These are phyloP conservation scores for Rubroshorea leprosula DNA, from an alignment of 345 rosid genomes.

Conservation along the genomic window DNA sequence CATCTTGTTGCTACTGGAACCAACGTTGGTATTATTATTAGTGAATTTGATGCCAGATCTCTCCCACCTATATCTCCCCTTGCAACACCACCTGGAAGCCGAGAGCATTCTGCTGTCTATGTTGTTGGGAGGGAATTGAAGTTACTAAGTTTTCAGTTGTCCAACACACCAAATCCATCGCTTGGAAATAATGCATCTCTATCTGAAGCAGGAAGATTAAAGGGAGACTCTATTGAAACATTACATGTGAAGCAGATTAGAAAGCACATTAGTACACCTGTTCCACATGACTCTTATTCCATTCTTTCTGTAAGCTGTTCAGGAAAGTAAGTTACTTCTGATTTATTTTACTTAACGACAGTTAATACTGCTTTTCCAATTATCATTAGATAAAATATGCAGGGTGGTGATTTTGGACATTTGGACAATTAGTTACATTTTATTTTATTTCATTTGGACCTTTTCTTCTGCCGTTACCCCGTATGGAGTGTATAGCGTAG, in stretches of 20 bases:
- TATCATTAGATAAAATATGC: neutral
- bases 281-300: conserved; percentile 95
- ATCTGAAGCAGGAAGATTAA: conserved; percentile 74
- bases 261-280: conserved; percentile 88
- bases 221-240: conserved; percentile 70
- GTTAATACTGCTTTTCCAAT: conserved; percentile 1
- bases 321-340: conserved; percentile 67
- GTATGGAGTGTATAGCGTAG: no score
- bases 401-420: conserved; percentile 16
- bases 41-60: conserved; percentile 92
- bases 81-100: conserved; percentile 68
- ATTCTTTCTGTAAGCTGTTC: conserved; percentile 95
- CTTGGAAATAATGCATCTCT: conserved; percentile 87
- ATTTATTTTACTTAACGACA: conserved; percentile 4
- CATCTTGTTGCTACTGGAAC: conserved; percentile 97
- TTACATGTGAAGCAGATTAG: conserved; percentile 79
- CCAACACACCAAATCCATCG: conserved; percentile 70
- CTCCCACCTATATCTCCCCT: conserved; percentile 89
- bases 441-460: neutral
- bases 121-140: conserved; percentile 87
- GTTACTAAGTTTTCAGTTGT: conserved; percentile 78
- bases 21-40: conserved; percentile 84
- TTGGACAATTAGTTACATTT: neutral
- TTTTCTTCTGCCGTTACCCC: neutral
- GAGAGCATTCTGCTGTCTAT: conserved; percentile 92